Evolutionary conservation across 2,329 filamentous ascomycete species (phyloP), one percentile per base, ranked within the genome.

Genomic region (Polytolypa hystricis): DNA sequence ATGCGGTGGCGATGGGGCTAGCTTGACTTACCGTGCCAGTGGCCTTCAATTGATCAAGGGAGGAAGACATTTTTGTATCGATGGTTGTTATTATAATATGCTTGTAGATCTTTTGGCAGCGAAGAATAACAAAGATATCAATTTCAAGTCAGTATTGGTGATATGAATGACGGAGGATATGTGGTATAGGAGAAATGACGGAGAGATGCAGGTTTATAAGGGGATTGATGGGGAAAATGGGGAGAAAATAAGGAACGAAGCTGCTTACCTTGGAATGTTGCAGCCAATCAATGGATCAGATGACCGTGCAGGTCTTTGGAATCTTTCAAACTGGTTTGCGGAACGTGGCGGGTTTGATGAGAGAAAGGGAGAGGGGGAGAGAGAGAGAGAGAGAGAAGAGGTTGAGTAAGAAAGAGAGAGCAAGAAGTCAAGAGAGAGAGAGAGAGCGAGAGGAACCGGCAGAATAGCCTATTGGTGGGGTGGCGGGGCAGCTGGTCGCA

Each of bases 1-100:
- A 36, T 16, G 37, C 23, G 19, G 41, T 29, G 26, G 38, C 20
- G 39, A 19, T n/a, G 34, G 21, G 34, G 34, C 34, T 23, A 19
- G 30, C n/a, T 39, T 37, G 46, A 83, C 84, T 67, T 74, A 93
- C 86, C 59, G 91, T 98, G 80, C 91, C 91, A 62, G 81, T 67
- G 71, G 84, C 79, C 77, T 98, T 98, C 65, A 98, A 78, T 72
- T 96, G 87, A 56, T 96, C 91, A 56, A 98, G 82, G 66, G 87
- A 84, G 66, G 70, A 81, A 66, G 84, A 67, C 87, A 95, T 95
- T n/a, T 25, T 25, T n/a, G n/a, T n/a, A n/a, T n/a, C n/a, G n/a
- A n/a, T n/a, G 21, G 7, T 7, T 25, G 21, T 7, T 7, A n/a
- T 25, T n/a, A 25, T 7, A 25, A 25, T n/a, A n/a, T 7, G 7